phyloP scores from a whole-genome alignment of 164 flowering plant genomes.

The Nymphaea thermarum region DNA sequence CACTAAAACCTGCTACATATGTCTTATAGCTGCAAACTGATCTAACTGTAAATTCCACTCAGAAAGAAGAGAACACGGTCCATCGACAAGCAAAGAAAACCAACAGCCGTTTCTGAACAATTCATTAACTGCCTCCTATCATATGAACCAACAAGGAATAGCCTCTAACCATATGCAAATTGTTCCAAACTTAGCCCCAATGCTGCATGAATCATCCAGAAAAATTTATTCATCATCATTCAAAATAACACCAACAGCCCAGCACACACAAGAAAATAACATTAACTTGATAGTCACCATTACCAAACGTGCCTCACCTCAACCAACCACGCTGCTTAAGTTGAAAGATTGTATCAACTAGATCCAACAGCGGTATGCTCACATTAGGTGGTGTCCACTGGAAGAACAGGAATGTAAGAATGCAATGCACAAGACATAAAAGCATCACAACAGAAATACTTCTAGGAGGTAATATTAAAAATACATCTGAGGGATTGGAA shows the following conservation, averaged over 20 bases:
- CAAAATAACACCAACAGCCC: not conserved
- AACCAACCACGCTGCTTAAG: conserved; percentile 97
- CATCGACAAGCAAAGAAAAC: too few relatives aligned
- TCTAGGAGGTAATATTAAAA: not conserved
- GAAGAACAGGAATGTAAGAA: conserved; percentile 6
- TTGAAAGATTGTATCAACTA: conserved; percentile 91
- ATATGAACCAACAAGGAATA: too few relatives aligned
- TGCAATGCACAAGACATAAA: not conserved
- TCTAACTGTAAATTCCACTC: too few relatives aligned
- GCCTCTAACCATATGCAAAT: too few relatives aligned
- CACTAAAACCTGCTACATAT: too few relatives aligned
- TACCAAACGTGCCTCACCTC: conserved; percentile 35
- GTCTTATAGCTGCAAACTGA: too few relatives aligned
- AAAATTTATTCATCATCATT: not conserved
- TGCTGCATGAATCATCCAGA: not conserved
- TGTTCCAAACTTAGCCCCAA: too few relatives aligned
- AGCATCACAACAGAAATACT: not conserved
- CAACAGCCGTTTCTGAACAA: too few relatives aligned
- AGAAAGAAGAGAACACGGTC: too few relatives aligned
- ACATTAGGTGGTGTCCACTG: conserved; percentile 99
- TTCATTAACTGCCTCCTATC: too few relatives aligned
- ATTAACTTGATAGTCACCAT: not conserved
- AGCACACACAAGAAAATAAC: not conserved
- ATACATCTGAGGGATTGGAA: not conserved
- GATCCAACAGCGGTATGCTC: conserved; percentile 78